Evolutionary conservation across 768 basidiomycete species (phyloP).

Genomic region (Lactifluus pinguis): DNA sequence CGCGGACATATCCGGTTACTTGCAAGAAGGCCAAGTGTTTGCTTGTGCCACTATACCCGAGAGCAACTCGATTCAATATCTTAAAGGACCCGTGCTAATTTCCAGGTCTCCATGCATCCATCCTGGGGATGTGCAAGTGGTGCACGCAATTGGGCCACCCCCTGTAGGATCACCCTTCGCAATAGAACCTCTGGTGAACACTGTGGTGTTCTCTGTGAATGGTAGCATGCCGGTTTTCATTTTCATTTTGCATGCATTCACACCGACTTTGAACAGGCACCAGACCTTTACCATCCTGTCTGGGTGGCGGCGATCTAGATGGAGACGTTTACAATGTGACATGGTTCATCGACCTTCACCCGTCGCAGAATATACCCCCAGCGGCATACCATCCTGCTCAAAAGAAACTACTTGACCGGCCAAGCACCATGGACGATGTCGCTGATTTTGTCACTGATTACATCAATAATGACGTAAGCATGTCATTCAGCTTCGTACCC

Average conservation of each 20-base stretch:
- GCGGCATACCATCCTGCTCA: conserved; percentile 42
- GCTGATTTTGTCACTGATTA: conserved; percentile 64
- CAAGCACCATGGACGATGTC: conserved; percentile 53
- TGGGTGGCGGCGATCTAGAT: conserved; percentile 65
- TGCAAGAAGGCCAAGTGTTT: conserved; percentile 51
- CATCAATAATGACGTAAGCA: conserved; percentile 43
- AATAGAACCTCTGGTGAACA: conserved; percentile 45
- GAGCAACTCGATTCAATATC: conserved; percentile 30
- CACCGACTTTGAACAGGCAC: conserved; percentile 31
- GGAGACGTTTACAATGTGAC: conserved; percentile 50
- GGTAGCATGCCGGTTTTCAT: conserved; percentile 30
- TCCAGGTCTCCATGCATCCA: conserved; percentile 62
- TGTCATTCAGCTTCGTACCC: neutral
- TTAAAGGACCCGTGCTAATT: conserved; percentile 47
- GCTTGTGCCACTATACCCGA: conserved; percentile 43
- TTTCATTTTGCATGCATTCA: neutral
- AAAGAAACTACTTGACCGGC: conserved; percentile 36
- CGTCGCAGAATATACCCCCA: conserved; percentile 27
- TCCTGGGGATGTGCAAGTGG: conserved; percentile 60
- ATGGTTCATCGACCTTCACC: conserved; percentile 20
- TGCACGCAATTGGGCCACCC: conserved; percentile 49
- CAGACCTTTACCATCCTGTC: conserved; percentile 51
- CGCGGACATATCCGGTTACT: conserved; percentile 50
- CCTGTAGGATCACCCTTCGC: conserved; percentile 44
- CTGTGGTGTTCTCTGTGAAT: conserved; percentile 53